Evolutionary conservation across 768 basidiomycete genomes (phyloP).

Genomic region (Daedaleopsis sinensis): DNA sequence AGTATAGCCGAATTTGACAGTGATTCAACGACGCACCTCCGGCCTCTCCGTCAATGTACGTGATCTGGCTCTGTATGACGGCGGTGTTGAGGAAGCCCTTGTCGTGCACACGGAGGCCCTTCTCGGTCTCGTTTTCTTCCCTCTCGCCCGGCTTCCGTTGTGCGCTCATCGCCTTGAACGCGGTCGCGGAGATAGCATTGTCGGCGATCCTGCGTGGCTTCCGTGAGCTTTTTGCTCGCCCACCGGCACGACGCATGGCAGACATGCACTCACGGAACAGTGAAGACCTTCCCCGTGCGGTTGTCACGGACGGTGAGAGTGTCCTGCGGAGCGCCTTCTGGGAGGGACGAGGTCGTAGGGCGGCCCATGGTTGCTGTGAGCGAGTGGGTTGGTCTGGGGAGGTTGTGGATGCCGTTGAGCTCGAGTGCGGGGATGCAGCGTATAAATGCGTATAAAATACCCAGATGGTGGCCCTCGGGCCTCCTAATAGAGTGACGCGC

Average conservation of each 20-base stretch:
- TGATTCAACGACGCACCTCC: slow-evolving; percentile 53
- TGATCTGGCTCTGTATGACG: slow-evolving; percentile 78
- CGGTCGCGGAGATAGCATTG: slow-evolving; percentile 79
- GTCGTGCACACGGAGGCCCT: slow-evolving; percentile 78
- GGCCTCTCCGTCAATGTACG: slow-evolving; percentile 89
- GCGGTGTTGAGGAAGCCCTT: slow-evolving; percentile 85
- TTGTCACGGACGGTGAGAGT: slow-evolving; percentile 76
- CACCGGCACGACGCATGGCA: too few relatives aligned
- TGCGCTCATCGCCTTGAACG: slow-evolving; percentile 78
- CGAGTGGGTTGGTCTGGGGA: background rate
- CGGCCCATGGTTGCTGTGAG: slow-evolving; percentile 24
- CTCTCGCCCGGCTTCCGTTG: slow-evolving; percentile 59
- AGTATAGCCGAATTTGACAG: background rate
- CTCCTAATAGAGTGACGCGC: background rate
- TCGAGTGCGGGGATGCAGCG: background rate
- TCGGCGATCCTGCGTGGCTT: slow-evolving; percentile 61
- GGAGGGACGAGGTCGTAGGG: slow-evolving; percentile 15
- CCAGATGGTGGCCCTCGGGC: too few relatives aligned
- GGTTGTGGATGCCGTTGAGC: background rate
- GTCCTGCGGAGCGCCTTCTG: slow-evolving; percentile 18
- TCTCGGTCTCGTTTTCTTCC: slow-evolving; percentile 82
- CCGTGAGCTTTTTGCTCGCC: background rate
- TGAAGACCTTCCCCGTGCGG: slow-evolving; percentile 79
- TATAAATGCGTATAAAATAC: too few relatives aligned
- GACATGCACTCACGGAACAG: slow-evolving; percentile 60